Percentiles rank a stretch among this genome's conserved stretches.
Conservation (phyloP, 768 basidiomycete genomes). For the Gymnopilus junonius region DNA sequence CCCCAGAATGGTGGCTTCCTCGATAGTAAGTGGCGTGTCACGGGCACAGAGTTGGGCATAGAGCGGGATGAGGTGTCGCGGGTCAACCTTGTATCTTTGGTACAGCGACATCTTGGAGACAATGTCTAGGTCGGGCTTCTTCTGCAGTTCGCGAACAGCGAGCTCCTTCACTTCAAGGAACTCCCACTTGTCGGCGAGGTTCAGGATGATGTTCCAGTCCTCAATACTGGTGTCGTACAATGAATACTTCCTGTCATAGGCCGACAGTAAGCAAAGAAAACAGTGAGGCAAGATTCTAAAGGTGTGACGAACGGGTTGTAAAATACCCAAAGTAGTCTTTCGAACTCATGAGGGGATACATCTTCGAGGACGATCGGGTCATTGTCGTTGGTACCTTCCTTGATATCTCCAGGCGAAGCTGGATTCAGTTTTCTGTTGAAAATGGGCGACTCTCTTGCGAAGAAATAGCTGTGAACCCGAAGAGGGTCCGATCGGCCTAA, state of each 20-base stretch:
- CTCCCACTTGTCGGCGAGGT: constrained; percentile 58
- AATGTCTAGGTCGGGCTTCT: constrained; percentile 48
- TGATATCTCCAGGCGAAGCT: constrained; percentile 32
- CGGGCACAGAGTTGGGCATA: constrained; percentile 60
- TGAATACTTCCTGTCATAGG: constrained; percentile 53
- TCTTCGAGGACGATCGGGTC: constrained; percentile 50
- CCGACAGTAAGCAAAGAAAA: background rate
- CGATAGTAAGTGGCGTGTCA: constrained; percentile 50
- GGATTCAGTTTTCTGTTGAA: constrained; percentile 43
- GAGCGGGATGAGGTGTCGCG: constrained; percentile 52
- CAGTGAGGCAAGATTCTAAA: background rate
- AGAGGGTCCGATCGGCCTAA: constrained; percentile 25
- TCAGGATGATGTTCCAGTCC: constrained; percentile 63
- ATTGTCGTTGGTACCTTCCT: constrained; percentile 40
- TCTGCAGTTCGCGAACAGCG: constrained; percentile 61
- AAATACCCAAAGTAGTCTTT: constrained; percentile 56
- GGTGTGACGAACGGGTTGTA: constrained; percentile 24
- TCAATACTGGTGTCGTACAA: constrained; percentile 53
- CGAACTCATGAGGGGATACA: constrained; percentile 42
- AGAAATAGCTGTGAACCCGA: constrained; percentile 58
- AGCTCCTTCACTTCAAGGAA: constrained; percentile 62
- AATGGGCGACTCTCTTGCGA: constrained; percentile 51
- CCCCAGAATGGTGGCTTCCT: constrained; percentile 61
- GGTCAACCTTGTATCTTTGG: constrained; percentile 52
- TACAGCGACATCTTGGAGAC: constrained; percentile 53